Conservation (phyloP, 176 grass and related monocot genomes). For the Areca catechu region DNA sequence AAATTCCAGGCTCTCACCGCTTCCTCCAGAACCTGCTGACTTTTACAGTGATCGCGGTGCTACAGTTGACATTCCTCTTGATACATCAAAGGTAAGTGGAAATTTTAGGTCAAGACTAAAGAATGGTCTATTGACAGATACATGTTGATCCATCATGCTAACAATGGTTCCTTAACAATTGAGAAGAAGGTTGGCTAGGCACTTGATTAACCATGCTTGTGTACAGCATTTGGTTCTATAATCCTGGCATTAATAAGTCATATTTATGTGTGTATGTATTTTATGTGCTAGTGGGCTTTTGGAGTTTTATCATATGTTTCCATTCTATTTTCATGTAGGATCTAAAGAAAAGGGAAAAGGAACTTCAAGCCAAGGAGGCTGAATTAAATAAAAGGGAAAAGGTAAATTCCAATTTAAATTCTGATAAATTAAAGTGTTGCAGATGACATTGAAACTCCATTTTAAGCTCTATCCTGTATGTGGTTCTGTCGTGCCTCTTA, state of each 20-base stretch:
- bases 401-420: conserved; percentile 18
- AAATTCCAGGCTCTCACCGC: conserved; percentile 79
- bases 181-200: too few relatives aligned
- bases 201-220: too few relatives aligned
- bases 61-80: conserved; percentile 77
- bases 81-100: conserved; percentile 57
- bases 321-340: conserved; percentile 22
- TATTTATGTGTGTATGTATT: conserved; percentile 5
- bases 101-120: background rate
- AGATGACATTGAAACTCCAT: too few relatives aligned
- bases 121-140: too few relatives aligned
- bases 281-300: background rate
- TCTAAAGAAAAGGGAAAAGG: conserved; percentile 43
- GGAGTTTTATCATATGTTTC: background rate
- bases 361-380: conserved; percentile 49
- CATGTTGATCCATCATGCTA: too few relatives aligned
- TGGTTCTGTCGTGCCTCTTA: too few relatives aligned
- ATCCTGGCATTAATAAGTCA: background rate
- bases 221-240: too few relatives aligned
- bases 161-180: too few relatives aligned
- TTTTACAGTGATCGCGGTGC: conserved; percentile 75
- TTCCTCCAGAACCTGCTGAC: conserved; percentile 75
- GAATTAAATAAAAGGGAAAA: conserved; percentile 58
- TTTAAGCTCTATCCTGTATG: too few relatives aligned
- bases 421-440: background rate